phyloP scores from a whole-genome alignment of 495 filamentous ascomycete genomes.

The Hamigera avellanea region DNA sequence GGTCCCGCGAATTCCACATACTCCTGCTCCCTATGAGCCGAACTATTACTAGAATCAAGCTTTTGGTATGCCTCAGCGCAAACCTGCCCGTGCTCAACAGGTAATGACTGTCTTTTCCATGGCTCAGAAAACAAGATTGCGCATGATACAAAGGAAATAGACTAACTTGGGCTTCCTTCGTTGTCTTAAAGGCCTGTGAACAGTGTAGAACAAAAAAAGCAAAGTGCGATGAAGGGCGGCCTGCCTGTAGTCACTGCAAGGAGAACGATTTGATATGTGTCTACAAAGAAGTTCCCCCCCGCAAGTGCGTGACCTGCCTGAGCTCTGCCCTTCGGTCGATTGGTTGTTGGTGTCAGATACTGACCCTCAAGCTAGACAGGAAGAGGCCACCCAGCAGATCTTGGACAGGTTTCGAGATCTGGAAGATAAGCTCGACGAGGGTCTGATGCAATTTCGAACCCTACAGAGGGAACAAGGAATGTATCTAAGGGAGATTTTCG shows the following conservation, averaged over 20 bases:
- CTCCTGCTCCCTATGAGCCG: constrained; percentile 20
- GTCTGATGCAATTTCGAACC: constrained; percentile 8
- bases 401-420: constrained; percentile 21
- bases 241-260: constrained; percentile 46
- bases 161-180: too few species aligned
- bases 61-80: constrained; percentile 27
- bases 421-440: too few species aligned
- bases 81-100: constrained; percentile 33
- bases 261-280: constrained; percentile 43
- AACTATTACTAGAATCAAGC: constrained; percentile 21
- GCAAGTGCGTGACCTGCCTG: constrained; percentile 44
- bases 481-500: too few species aligned
- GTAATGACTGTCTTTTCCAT: too few species aligned
- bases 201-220: constrained; percentile 50
- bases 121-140: too few species aligned
- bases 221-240: constrained; percentile 53
- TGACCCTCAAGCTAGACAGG: constrained; percentile 27
- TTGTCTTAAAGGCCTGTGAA: constrained; percentile 51
- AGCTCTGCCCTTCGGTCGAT: too few species aligned
- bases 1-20: constrained; percentile 12
- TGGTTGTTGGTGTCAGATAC: too few species aligned
- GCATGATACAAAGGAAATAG: too few species aligned
- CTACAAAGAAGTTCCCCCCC: constrained; percentile 49
- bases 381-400: constrained; percentile 27
- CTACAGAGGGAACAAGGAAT: constrained; percentile 23